Base-by-base conservation (phyloP, 176 grass and related monocot genomes). In the Neostapfia colusana region DNA sequence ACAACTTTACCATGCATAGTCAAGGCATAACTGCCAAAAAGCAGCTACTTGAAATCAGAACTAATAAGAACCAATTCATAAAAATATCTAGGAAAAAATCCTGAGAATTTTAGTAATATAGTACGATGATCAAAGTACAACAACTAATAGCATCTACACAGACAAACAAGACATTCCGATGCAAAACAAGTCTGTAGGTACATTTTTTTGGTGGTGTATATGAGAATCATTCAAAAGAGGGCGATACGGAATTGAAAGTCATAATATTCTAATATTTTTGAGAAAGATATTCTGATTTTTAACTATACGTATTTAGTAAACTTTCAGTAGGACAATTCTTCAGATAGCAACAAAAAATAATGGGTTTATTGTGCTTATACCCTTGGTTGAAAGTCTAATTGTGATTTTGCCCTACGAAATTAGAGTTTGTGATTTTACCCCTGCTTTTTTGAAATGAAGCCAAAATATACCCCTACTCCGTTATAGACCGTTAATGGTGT, bases 291-390 rank as follows among this genome's bases (percentile, higher is more conserved):
- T 79, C 23, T 56, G 14, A 10, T 34, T 41, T 34, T 9, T 31
- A 16, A 79, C 63, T 23, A 65, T 38, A 69, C 28, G 24, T 39
- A 17, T 53, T 2, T 27, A 16, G 35, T 49, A 59, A 34, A 69
- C 5, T 69, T 79, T 68, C 21, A 54, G 15, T 42, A 28, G 28
- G 58, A 76, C 31, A 44, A 21, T 49, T 76, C 21, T 63, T 35
- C 54, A 75, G 23, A 45, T 44, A 75, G 9, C 40, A 76, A 43
- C 3, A 2, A 13, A 45, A 45, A 15, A 15, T n/a, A n/a, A n/a
- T n/a, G n/a, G n/a, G n/a, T n/a, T n/a, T n/a, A n/a, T n/a, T n/a
- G n/a, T n/a, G n/a, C n/a, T n/a, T n/a, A n/a, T n/a, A n/a, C n/a
- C n/a, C n/a, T n/a, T n/a, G n/a, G n/a, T n/a, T n/a, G n/a, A n/a